Base-by-base conservation (phyloP, 2,329 filamentous ascomycete genomes). In the Helotiales sp. region DNA sequence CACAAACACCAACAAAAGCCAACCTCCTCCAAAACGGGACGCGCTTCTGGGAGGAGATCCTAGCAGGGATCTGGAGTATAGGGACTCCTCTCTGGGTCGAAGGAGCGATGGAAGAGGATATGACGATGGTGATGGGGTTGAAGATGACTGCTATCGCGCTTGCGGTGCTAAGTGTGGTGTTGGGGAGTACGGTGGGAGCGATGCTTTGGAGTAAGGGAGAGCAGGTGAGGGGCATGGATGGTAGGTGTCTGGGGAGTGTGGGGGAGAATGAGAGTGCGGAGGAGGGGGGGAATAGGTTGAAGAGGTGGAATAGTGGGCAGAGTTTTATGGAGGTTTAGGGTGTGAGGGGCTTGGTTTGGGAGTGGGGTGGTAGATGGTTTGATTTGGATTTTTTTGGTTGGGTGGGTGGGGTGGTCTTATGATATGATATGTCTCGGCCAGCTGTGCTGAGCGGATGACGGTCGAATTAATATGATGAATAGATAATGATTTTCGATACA, bases 21-120 rank as follows among this genome's bases (percentile, higher is more conserved):
- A 7, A 33, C 7, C 25, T 33, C 5, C 19, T 63, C 4, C 33
- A 57, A 22, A 34, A 30, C 5, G 61, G 53, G 0, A 56, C 63
- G n/a, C 25, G 46, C 2, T 46, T 58, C 8, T 47, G 61, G 1
- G 52, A 63, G 25, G 58, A 65, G 10, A 15, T 67, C 13, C 15
- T 69, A 1, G 54, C 53, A 0, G 67, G 66, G 2, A 58, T 67
- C 3, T 67, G 65, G 44, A 54, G 63, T n/a, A 59, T 67, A 7
- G 62, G 52, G 1, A 54, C 67, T 29, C 66, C 66, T 3, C 46
- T 58, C 13, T 67, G 62, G 62, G 55, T 67, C 3, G 24, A 47
- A 3, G 55, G 57, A 2, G 55, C 46, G 13, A 44, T n/a, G 40
- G 8, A 24, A n/a, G 53, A 31, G 0, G 42, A 30, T 9, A 44